Conservation (phyloP, 768 basidiomycete genomes). For the Lentinula boryana region DNA sequence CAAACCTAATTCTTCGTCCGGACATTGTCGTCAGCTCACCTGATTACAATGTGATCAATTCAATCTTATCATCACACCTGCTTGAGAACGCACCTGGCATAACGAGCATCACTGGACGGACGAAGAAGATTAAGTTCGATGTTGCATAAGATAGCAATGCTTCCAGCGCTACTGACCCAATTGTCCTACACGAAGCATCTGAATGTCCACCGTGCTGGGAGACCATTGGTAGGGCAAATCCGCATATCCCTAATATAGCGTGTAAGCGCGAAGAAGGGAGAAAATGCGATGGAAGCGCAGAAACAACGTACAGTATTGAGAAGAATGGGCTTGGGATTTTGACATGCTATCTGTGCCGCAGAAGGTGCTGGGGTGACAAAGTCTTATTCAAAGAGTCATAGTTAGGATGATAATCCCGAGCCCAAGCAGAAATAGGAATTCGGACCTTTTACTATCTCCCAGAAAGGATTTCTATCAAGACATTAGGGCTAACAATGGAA, state of each 20-base stretch:
- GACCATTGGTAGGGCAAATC: conserved; percentile 70
- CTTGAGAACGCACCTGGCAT: conserved; percentile 49
- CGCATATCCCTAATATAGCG: conserved; percentile 50
- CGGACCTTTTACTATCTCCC: conserved; percentile 70
- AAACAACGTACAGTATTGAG: conserved; percentile 53
- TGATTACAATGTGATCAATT: conserved; percentile 56
- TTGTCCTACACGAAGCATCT: conserved; percentile 73
- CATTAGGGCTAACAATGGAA: not conserved
- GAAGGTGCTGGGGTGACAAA: conserved; percentile 62
- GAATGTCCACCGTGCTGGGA: conserved; percentile 66
- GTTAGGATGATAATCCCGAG: not conserved
- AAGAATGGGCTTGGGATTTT: conserved; percentile 73
- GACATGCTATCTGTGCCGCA: conserved; percentile 60
- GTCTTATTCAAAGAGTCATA: conserved; percentile 25
- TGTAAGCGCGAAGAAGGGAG: conserved; percentile 8
- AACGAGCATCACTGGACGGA: conserved; percentile 51
- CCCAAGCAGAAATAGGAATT: not conserved
- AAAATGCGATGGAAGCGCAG: conserved; percentile 8
- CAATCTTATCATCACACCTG: conserved; percentile 38
- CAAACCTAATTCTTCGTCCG: not conserved
- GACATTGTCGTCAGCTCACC: conserved; percentile 26
- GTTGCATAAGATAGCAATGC: not conserved
- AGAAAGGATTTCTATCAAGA: conserved; percentile 61
- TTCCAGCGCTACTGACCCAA: conserved; percentile 32
- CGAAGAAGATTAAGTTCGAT: not conserved